Evolutionary conservation across 192 early-diverging fungal genomes (phyloP).

Genomic region (Mortierella antarctica): DNA sequence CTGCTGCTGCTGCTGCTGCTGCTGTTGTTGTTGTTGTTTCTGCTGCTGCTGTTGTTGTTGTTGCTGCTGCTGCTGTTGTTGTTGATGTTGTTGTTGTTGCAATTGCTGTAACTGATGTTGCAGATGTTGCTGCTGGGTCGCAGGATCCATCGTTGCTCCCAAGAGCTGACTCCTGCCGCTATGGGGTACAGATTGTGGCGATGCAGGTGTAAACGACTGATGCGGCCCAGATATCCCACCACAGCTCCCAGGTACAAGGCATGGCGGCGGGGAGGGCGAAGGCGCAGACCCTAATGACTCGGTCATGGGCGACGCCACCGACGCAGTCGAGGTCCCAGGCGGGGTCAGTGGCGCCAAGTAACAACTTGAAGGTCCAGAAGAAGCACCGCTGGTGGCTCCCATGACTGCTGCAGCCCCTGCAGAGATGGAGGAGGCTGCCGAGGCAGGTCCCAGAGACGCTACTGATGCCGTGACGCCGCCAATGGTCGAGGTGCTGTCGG

Average conservation of each 20-base stretch:
- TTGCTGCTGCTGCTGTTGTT: slow-evolving; percentile 8
- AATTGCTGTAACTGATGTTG: slow-evolving; percentile 10
- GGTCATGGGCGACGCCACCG: slow-evolving; percentile 29
- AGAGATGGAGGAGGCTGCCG: slow-evolving; percentile 19
- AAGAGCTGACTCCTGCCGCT: neutral
- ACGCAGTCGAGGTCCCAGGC: slow-evolving; percentile 37
- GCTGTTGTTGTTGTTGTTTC: slow-evolving; percentile 10
- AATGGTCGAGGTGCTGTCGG: slow-evolving; percentile 9
- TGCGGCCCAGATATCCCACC: neutral
- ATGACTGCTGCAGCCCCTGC: slow-evolving; percentile 27
- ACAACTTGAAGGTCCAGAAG: slow-evolving; percentile 20
- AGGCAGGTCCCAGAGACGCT: slow-evolving; percentile 18
- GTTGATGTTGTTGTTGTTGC: neutral
- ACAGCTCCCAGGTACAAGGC: neutral
- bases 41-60: slow-evolving; percentile 5
- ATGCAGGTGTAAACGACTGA: too few species aligned
- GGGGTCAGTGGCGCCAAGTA: slow-evolving; percentile 48
- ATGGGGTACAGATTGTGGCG: too few species aligned
- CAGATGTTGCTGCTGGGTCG: slow-evolving; percentile 13
- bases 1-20: slow-evolving; percentile 2
- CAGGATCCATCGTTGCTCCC: neutral
- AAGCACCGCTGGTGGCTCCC: neutral
- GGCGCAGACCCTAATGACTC: slow-evolving; percentile 43
- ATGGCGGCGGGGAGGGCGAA: slow-evolving; percentile 40
- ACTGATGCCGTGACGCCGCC: slow-evolving; percentile 3